A percentile compares a stretch with the other conserved stretches of the same genome.
Evolutionary conservation across 495 filamentous ascomycete genomes (phyloP).

Genomic region (Hyaloscypha variabilis): DNA sequence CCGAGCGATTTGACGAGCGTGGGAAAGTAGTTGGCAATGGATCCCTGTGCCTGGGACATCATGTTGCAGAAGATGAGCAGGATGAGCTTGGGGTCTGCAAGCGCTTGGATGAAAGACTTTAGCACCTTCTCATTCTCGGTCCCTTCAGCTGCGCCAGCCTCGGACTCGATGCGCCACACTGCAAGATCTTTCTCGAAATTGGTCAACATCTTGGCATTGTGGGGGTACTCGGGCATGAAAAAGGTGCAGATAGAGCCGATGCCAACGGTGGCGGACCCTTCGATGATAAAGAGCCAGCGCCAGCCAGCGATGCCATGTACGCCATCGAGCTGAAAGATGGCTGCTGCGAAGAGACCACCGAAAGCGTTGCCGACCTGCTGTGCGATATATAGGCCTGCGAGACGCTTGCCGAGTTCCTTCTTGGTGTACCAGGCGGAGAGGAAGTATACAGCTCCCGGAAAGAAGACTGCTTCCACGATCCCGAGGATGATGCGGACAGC

Average conservation of each 20-base stretch:
- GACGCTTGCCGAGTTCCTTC: conserved; percentile 26
- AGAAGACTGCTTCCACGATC: conserved; percentile 43
- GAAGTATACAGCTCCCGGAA: conserved; percentile 34
- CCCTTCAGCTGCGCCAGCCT: conserved; percentile 21
- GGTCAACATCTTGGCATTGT: conserved; percentile 17
- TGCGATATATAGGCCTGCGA: conserved; percentile 23
- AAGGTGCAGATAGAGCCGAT: conserved; percentile 43
- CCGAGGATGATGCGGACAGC: conserved; percentile 43
- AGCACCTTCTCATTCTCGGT: conserved; percentile 23
- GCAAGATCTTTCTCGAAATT: conserved; percentile 27
- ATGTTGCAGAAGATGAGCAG: conserved; percentile 28
- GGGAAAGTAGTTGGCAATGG: conserved; percentile 32
- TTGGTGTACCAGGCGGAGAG: conserved; percentile 34
- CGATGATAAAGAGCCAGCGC: conserved; percentile 58
- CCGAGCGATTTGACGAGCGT: conserved; percentile 27
- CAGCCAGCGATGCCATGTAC: conserved; percentile 46
- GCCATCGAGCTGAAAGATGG: conserved; percentile 46
- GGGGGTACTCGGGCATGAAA: conserved; percentile 51
- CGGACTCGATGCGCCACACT: conserved; percentile 24
- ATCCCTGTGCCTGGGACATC: conserved; percentile 21
- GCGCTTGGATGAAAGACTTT: conserved; percentile 24
- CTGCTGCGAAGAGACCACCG: conserved; percentile 50
- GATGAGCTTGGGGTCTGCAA: conserved; percentile 25
- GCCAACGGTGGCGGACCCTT: conserved; percentile 48
- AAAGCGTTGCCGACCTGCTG: conserved; percentile 46